Evolutionary conservation across 2,329 filamentous ascomycete species (phyloP), one percentile per base, ranked within the genome.

Genomic region (Diaporthe sp.): DNA sequence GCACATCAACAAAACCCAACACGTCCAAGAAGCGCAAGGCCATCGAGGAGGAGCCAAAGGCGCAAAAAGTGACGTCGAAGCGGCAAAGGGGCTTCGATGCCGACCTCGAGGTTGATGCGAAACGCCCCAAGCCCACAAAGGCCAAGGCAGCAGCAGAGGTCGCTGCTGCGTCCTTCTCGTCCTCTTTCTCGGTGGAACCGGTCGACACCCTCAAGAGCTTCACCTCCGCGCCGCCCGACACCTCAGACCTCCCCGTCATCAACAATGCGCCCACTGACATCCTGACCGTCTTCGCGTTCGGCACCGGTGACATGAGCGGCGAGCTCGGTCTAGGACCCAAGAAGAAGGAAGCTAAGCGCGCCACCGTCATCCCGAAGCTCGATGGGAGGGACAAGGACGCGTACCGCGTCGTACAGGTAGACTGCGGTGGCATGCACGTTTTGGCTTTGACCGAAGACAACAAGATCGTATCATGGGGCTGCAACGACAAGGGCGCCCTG

Each of bases 401-500:
- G 2, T 77, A 77, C 65, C 71, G 67, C 22, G 74, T 93, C 39
- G 91, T 93, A 12, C 88, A 90, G 80, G 82, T 94, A 72, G 90
- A 90, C 74, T 87, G 90, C 65, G 92, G 92, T 75, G 92, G 92
- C 58, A 94, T 94, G 92, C 92, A 94, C 83, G 88, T 88, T 71
- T 85, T 92, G 77, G 92, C 91, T 20, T 83, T 94, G 71, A 93
- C 92, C 37, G 87, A 90, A 78, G 90, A 93, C 81, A 92, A 92
- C 83, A 89, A 90, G 81, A 90, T 94, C 78, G 85, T 92, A 68
- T 92, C 91, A 31, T 94, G 92, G 92, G 92, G 92, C 76, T 92
- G 93, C 74, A 94, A 94, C 81, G 92, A 94, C 81, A 89, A 92
- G 78, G 91, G 91, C 74, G 91, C 92, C 17, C 86, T 94, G 65